Conservation (phyloP, 805 yeast species). For the Metschnikowia reukaufii region DNA sequence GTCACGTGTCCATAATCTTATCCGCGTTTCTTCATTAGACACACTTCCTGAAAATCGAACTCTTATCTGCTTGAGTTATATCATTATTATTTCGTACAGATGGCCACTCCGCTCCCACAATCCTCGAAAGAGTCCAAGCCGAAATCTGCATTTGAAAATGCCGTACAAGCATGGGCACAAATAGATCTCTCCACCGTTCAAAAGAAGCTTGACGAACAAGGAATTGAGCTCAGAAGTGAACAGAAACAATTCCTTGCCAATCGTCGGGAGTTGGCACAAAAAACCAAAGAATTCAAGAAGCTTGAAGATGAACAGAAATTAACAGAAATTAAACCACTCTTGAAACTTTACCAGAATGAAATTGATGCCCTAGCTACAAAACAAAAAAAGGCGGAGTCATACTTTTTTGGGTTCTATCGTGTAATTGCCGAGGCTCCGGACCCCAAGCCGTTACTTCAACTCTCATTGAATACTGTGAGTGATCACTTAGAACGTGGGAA, state of each 20-base stretch:
- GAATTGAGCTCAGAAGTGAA: conserved; percentile 65
- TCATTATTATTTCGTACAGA: neutral
- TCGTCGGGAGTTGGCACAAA: conserved; percentile 74
- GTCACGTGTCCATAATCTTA: neutral
- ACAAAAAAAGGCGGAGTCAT: conserved; percentile 69
- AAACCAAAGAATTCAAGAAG: conserved; percentile 84
- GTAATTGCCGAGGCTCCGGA: conserved; percentile 88
- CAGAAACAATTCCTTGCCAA: conserved; percentile 67
- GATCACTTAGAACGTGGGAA: conserved; percentile 52
- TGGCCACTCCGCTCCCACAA: neutral
- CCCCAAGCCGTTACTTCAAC: conserved; percentile 77
- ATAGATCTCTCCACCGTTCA: conserved; percentile 73
- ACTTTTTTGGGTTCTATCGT: conserved; percentile 73
- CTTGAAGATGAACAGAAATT: conserved; percentile 67
- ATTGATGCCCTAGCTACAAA: conserved; percentile 80
- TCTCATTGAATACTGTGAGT: conserved; percentile 62
- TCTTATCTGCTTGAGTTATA: too few relatives aligned
- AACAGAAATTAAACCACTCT: conserved; percentile 59
- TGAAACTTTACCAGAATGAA: conserved; percentile 81
- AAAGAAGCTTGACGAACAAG: conserved; percentile 69
- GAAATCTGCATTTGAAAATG: conserved; percentile 28
- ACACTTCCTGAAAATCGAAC: neutral
- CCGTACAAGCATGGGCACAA: conserved; percentile 72
- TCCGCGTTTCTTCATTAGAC: neutral
- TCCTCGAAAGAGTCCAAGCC: conserved; percentile 1